Percentiles rank a stretch among this genome's conserved stretches.
Evolutionary conservation across 2,329 filamentous ascomycete species (phyloP).

Genomic region (Coleophoma eucalyptorum): DNA sequence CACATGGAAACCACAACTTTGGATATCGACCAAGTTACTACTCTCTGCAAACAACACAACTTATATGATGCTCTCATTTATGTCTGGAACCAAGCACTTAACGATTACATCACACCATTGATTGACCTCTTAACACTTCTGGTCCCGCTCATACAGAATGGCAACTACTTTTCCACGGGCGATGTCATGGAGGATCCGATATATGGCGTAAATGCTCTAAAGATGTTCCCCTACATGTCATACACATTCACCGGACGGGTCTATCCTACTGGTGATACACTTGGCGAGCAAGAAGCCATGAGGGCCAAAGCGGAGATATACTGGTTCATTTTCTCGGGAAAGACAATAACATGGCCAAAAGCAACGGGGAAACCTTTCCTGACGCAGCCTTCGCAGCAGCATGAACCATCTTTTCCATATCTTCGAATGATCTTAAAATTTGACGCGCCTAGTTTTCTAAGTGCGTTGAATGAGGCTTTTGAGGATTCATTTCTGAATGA

Average conservation of each 20-base stretch:
- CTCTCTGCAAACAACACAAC: constrained; percentile 84
- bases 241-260: constrained; percentile 84
- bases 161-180: constrained; percentile 46
- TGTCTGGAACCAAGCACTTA: constrained; percentile 89
- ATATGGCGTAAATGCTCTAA: constrained; percentile 70
- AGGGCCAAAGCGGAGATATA: constrained; percentile 87
- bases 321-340: constrained; percentile 88
- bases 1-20: constrained; percentile 86
- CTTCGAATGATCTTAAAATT: constrained; percentile 81
- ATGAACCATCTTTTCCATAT: constrained; percentile 79
- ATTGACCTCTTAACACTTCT: constrained; percentile 76
- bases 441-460: constrained; percentile 88
- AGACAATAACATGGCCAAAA: constrained; percentile 70
- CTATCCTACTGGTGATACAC: constrained; percentile 80
- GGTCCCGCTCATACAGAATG: constrained; percentile 52
- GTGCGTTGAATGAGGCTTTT: constrained; percentile 94
- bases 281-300: constrained; percentile 68
- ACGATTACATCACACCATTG: constrained; percentile 87
- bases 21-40: constrained; percentile 90
- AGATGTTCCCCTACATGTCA: constrained; percentile 92
- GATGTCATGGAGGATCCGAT: constrained; percentile 56
- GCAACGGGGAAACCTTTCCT: constrained; percentile 56
- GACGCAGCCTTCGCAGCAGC: constrained; percentile 50
- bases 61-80: constrained; percentile 95
- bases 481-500: constrained; percentile 93